These are phyloP conservation scores for Lichtheimia ornata DNA, from an alignment of 371 early-diverging fungal species.

Conservation along the genomic window DNA sequence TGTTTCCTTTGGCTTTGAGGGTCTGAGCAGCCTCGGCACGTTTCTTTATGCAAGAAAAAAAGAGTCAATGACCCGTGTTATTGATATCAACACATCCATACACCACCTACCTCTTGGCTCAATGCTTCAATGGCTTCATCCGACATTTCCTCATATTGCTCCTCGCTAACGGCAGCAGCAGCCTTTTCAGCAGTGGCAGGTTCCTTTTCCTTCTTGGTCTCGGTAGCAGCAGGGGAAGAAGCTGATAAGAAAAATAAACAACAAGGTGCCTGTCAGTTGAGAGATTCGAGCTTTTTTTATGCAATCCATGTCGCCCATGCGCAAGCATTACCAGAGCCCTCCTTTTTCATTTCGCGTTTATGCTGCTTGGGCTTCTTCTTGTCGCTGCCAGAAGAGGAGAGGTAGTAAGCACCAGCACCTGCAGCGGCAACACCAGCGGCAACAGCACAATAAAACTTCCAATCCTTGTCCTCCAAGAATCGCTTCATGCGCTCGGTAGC, in stretches of 20 bases:
- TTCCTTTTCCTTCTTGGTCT: too few relatives aligned
- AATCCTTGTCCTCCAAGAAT: slow-evolving; percentile 73
- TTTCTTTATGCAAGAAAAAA: slow-evolving; percentile 44
- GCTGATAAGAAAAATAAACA: too few relatives aligned
- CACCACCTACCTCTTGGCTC: slow-evolving; percentile 43
- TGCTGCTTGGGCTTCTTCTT: slow-evolving; percentile 33
- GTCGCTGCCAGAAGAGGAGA: slow-evolving; percentile 41
- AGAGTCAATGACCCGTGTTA: too few relatives aligned
- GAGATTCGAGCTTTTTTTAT: too few relatives aligned
- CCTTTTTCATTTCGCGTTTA: slow-evolving; percentile 26
- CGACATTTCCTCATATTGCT: slow-evolving; percentile 54
- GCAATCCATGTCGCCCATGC: too few relatives aligned
- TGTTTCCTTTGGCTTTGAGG: slow-evolving; percentile 89
- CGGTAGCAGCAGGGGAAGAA: too few relatives aligned
- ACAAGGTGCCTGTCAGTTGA: too few relatives aligned
- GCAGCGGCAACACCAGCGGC: slow-evolving; percentile 66
- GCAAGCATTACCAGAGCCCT: neutral
- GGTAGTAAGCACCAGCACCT: slow-evolving; percentile 70
- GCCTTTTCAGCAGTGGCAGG: slow-evolving; percentile 1
- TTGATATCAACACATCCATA: neutral
- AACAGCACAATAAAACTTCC: slow-evolving; percentile 78
- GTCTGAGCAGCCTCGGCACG: slow-evolving; percentile 66
- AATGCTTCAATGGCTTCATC: slow-evolving; percentile 62
- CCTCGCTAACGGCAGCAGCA: slow-evolving; percentile 26
- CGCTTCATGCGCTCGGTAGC: slow-evolving; percentile 50